Evolutionary conservation across 805 yeast species (phyloP), one percentile per base, ranked within the genome.

Genomic region (Cyberlindnera veronae): DNA sequence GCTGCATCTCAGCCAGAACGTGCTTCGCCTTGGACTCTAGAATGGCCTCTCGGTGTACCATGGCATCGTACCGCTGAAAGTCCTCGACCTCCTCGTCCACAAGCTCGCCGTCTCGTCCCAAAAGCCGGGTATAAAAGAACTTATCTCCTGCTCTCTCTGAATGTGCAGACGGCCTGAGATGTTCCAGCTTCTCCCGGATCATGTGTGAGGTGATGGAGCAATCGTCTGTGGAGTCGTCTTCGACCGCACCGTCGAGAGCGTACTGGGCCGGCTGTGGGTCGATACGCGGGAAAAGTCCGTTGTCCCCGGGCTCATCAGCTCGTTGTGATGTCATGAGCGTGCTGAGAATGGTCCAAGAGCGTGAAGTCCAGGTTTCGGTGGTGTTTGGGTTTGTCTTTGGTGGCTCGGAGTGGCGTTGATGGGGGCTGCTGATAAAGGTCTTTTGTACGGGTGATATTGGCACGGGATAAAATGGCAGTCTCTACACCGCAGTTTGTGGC

Each of bases 11-110:
- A 7, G 40, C 45, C 2, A 49, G 14, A 2, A 46, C 45, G 26
- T 46, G 45, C 34, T 48, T 52, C 0, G 59, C 50, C 41, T 57
- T 60, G 3, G 46, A 49, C 39, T 64, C 60, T 13, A 65, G 35
- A 22, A 50, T 46, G 10, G 57, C 57, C 34, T 67, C 71, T 35
- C 53, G 44, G 29, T 56, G 55, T 1, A 66, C 60, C 49, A 58
- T 57, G n/a, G 44, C 33, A 34, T 67, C 64, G 43, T 66, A 67
- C 5, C 42, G 41, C 9, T 53, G 56, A 38, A 67, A 67, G 44
- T 67, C 72, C 19, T 50, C 42, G 10, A 33, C 47, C 9, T 42
- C 45, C 2, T 38, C 46, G 8, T 28, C 30, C 3, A 29, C 32
- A 7, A 38, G 31, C 2, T 43, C 49, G 6, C 28, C 34, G 4